Conservation (phyloP, 495 filamentous ascomycete species). For the Pseudevernia furfuracea region DNA sequence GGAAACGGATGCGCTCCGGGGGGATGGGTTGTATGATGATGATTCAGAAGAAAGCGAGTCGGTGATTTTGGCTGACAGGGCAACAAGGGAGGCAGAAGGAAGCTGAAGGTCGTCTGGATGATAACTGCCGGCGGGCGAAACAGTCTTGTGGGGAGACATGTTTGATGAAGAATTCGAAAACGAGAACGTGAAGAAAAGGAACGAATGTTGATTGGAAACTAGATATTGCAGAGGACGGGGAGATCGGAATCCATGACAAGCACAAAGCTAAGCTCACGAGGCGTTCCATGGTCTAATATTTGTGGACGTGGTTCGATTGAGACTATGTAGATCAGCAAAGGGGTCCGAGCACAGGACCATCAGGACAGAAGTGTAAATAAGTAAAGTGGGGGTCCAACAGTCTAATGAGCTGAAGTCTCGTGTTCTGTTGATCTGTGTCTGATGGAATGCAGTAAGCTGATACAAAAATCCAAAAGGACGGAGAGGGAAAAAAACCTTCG, state of each 20-base stretch:
- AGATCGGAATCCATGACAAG: background rate
- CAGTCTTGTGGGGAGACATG: conserved; percentile 19
- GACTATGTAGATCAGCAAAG: conserved; percentile 10
- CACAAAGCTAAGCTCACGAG: conserved; percentile 9
- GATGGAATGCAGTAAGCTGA: conserved; percentile 12
- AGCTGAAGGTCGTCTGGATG: conserved; percentile 14
- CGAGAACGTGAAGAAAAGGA: conserved; percentile 4
- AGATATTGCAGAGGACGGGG: conserved; percentile 8
- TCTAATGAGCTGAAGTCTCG: background rate
- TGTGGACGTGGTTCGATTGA: background rate
- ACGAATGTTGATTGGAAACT: conserved; percentile 1
- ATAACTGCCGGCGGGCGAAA: conserved; percentile 19
- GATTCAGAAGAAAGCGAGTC: conserved; percentile 25
- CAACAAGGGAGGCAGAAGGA: conserved; percentile 5
- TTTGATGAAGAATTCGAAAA: background rate
- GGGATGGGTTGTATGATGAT: conserved; percentile 20
- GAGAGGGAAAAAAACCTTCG: background rate
- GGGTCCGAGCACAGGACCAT: conserved; percentile 17
- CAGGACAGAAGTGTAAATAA: background rate
- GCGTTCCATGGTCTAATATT: conserved; percentile 11
- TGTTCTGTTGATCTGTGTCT: too few species aligned
- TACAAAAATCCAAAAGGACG: background rate
- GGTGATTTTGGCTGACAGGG: conserved; percentile 13
- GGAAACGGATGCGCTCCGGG: conserved; percentile 24
- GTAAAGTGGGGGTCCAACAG: conserved; percentile 11